Conservation (phyloP, 2,329 filamentous ascomycete genomes). For the Monilinia laxa region DNA sequence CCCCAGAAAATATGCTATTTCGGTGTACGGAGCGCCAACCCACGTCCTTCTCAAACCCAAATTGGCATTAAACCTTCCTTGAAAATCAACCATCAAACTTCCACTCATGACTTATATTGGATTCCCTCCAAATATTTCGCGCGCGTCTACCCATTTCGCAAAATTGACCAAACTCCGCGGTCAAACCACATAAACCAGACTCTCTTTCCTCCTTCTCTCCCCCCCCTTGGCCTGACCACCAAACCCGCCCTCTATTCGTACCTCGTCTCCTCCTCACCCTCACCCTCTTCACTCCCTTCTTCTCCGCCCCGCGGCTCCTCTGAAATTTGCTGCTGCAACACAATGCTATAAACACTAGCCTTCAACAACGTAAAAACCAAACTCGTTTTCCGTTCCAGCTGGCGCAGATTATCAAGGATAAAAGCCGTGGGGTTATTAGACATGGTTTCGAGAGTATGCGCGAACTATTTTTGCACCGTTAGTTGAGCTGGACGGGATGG, state of each 20-base stretch:
- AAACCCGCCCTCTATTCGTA: background rate
- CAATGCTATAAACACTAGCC: conserved; percentile 97
- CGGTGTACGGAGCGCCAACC: too few relatives aligned
- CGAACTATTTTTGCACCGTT: conserved; percentile 48
- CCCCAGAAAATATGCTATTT: background rate
- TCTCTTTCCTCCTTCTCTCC: background rate
- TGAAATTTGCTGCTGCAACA: conserved; percentile 91
- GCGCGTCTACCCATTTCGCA: too few relatives aligned
- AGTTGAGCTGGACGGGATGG: background rate
- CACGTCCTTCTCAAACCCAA: too few relatives aligned
- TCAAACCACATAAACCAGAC: background rate
- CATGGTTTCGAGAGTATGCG: conserved; percentile 59
- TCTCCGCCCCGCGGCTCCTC: conserved; percentile 28
- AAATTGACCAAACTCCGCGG: too few relatives aligned
- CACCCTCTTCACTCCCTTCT: conserved; percentile 14
- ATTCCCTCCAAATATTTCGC: too few relatives aligned
- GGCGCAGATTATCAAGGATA: conserved; percentile 80
- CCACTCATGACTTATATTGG: too few relatives aligned
- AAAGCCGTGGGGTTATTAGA: conserved; percentile 72
- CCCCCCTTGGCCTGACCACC: background rate
- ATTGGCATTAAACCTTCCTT: too few relatives aligned
- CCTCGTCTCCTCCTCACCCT: conserved; percentile 11
- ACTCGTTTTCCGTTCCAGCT: conserved; percentile 90
- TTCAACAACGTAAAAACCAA: conserved; percentile 94
- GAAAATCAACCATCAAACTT: too few relatives aligned